Base-by-base conservation (phyloP, 352 stramenopile genomes). In the Phytophthora colocasiae region DNA sequence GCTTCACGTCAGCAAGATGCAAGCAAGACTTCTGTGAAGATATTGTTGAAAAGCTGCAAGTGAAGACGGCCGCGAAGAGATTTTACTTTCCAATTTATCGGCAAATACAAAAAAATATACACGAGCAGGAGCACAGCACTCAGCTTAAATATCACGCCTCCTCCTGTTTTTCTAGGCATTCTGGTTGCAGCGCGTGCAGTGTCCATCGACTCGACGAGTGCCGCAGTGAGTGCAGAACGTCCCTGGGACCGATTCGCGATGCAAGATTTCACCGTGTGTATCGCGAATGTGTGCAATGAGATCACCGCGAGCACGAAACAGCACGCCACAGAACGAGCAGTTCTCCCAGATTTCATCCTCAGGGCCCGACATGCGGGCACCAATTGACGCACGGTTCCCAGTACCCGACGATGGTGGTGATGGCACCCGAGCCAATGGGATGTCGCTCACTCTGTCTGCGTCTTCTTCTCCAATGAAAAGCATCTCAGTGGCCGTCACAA, bases 281-380 rank as follows among this genome's bases (percentile, higher is more conserved):
- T 89, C 78, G 11, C 75, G 73, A 46, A 89, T 86, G 55, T 89
- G 80, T 12, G 76, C 78, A 14, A 85, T 44, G 31, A 89, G 60
- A 32, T 75, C 71, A 1, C 47, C 36, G 11, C 78, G 71, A 26
- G 58, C 66, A 22, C 68, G 72, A 45, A 87, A 85, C 19, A 85
- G 55, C 47, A 75, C 38, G 24, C 65, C 52, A 58, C 80, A 89
- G 53, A 87, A 89, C 12, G 77, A 73, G 66, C 80, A 89, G 56
- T 72, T 81, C 54, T 89, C 76, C 58, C 64, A 72, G 2, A 73
- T 29, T 14, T 85, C 72, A 14, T 80, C 70, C 6, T 85, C 71
- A 6, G 49, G 40, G 0, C 51, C 56, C 15, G 63, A 74, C 19
- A 66, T 36, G 24, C 38, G 50, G 32, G 46, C 56, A 24, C 9